These are phyloP conservation scores for Heracleum sosnowskyi DNA, from an alignment of 129 eudicot species.

Conservation along the genomic window DNA sequence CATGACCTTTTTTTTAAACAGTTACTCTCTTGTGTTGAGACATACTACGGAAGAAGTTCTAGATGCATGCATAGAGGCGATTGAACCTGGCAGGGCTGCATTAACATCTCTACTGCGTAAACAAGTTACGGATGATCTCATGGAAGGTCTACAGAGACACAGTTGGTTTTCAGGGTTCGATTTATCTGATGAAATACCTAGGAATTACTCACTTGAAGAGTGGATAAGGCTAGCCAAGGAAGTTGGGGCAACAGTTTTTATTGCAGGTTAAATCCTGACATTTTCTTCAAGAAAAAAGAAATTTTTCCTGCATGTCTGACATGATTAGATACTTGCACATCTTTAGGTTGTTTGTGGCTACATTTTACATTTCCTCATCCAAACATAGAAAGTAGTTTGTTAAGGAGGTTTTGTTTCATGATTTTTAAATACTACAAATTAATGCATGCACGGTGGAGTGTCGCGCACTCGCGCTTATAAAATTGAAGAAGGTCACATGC, in stretches of 20 bases:
- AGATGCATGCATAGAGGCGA: conserved; percentile 82
- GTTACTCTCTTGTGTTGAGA: conserved; percentile 86
- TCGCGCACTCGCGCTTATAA: not conserved
- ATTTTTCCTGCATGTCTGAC: not conserved
- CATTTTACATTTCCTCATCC: not conserved
- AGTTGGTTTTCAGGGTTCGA: conserved; percentile 82
- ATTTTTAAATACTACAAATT: not conserved
- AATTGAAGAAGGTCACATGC: not conserved
- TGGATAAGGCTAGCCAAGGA: conserved; percentile 80
- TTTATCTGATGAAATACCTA: conserved; percentile 66
- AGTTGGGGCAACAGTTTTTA: conserved; percentile 74
- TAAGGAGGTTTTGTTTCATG: not conserved
- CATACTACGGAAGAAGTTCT: conserved; percentile 96
- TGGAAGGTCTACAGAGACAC: conserved; percentile 46
- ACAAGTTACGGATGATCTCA: conserved; percentile 65
- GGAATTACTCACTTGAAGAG: conserved; percentile 42
- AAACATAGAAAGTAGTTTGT: not conserved
- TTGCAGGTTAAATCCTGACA: conserved; percentile 52
- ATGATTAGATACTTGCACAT: not conserved
- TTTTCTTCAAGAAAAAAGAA: not conserved
- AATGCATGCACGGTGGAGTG: not conserved
- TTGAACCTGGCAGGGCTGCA: conserved; percentile 69
- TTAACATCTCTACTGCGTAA: conserved; percentile 63
- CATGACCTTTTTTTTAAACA: conserved; percentile 16
- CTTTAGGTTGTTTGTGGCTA: not conserved